These are phyloP conservation scores for Conticribra guillardii DNA, from an alignment of 108 stramenopile species.

Conservation along the genomic window DNA sequence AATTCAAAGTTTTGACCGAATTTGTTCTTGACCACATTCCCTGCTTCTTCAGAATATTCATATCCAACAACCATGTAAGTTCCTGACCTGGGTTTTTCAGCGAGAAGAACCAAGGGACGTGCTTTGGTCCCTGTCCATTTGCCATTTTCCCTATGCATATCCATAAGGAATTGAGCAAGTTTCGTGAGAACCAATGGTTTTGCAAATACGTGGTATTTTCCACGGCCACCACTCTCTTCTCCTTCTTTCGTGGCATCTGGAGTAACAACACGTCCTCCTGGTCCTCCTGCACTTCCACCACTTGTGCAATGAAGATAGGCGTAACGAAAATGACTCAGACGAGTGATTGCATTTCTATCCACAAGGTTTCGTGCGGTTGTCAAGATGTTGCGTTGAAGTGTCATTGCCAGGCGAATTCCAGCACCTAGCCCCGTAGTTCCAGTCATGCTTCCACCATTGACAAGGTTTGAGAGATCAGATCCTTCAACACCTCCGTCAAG, in stretches of 20 bases:
- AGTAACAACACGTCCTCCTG: slow-evolving; percentile 36
- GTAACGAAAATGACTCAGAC: slow-evolving; percentile 86
- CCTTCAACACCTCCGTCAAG: slow-evolving; percentile 56
- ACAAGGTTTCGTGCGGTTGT: slow-evolving; percentile 71
- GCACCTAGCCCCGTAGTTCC: slow-evolving; percentile 74
- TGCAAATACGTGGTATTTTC: slow-evolving; percentile 68
- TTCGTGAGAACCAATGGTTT: slow-evolving; percentile 80
- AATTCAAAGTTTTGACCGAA: slow-evolving; percentile 89
- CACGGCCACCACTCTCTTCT: slow-evolving; percentile 6
- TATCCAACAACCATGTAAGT: slow-evolving; percentile 93
- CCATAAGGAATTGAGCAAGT: slow-evolving; percentile 86
- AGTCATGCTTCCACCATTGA: slow-evolving; percentile 81
- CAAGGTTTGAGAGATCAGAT: slow-evolving; percentile 62
- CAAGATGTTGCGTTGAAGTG: slow-evolving; percentile 71
- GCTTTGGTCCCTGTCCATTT: slow-evolving; percentile 89
- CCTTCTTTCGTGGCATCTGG: slow-evolving; percentile 34
- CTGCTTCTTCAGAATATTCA: slow-evolving; percentile 79
- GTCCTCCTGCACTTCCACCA: slow-evolving; percentile 36
- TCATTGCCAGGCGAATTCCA: slow-evolving; percentile 83
- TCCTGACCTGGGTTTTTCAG: slow-evolving; percentile 73
- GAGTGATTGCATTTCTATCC: slow-evolving; percentile 78
- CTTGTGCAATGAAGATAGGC: slow-evolving; percentile 79
- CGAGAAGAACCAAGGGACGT: slow-evolving; percentile 85
- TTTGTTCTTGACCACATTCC: slow-evolving; percentile 74
- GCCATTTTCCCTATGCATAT: slow-evolving; percentile 90